Percentiles rank a stretch among this genome's conserved stretches.
These are phyloP conservation scores for Chytridiales sp. DNA, from an alignment of 371 early-diverging fungal species.

Conservation along the genomic window DNA sequence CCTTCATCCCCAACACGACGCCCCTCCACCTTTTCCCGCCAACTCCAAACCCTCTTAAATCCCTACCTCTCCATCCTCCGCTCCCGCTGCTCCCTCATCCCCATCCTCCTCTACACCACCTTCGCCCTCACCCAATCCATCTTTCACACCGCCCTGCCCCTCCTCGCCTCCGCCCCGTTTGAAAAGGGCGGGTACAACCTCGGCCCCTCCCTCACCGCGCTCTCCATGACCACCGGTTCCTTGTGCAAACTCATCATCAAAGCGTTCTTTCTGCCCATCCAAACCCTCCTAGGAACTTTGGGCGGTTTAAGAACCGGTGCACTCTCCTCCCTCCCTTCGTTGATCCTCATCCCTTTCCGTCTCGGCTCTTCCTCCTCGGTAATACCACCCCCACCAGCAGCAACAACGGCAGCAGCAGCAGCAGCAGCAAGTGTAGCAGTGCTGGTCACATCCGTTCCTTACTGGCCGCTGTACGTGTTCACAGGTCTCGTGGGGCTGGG, in stretches of 20 bases:
- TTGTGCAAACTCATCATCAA: slow-evolving; percentile 36
- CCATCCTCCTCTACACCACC: slow-evolving; percentile 27
- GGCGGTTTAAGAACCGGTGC: slow-evolving; percentile 33
- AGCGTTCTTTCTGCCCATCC: slow-evolving; percentile 25
- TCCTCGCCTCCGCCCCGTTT: slow-evolving; percentile 30
- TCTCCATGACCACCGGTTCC: slow-evolving; percentile 20
- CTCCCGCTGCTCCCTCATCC: slow-evolving; percentile 16
- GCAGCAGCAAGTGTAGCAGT: neutral
- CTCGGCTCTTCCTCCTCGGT: slow-evolving; percentile 1
- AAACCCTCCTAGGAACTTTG: slow-evolving; percentile 18
- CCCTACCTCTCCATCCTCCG: slow-evolving; percentile 22
- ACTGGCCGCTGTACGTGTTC: slow-evolving; percentile 7
- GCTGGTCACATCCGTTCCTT: slow-evolving; percentile 8
- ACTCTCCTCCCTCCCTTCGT: slow-evolving; percentile 24
- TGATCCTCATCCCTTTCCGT: slow-evolving; percentile 17
- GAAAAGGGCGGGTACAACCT: slow-evolving; percentile 31
- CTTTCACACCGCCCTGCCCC: slow-evolving; percentile 34
- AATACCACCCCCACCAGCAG: neutral
- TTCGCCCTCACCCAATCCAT: slow-evolving; percentile 30
- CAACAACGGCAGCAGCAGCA: neutral
- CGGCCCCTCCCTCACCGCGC: slow-evolving; percentile 20
- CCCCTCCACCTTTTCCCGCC: neutral
- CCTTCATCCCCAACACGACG: neutral
- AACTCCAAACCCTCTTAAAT: no score
- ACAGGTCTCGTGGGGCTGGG: slow-evolving; percentile 26